Evolutionary conservation across 2,329 filamentous ascomycete species (phyloP).

Genomic region (Juglanconis oblonga): DNA sequence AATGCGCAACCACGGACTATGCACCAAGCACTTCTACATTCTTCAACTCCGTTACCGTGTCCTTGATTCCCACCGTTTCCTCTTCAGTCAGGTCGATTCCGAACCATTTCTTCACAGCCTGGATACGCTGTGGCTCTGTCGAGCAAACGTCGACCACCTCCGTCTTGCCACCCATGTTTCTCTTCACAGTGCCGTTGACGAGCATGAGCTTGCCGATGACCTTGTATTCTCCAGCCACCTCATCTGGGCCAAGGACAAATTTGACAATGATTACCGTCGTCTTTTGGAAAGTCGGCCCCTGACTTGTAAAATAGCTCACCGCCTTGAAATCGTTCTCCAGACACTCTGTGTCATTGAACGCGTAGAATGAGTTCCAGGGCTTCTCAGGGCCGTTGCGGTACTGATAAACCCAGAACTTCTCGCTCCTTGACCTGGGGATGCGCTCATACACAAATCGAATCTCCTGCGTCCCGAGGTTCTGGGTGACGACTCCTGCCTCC

Average conservation of each 20-base stretch:
- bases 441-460: slow-evolving; percentile 50
- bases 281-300: slow-evolving; percentile 49
- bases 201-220: slow-evolving; percentile 54
- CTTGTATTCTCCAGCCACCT: slow-evolving; percentile 36
- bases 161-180: slow-evolving; percentile 48
- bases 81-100: slow-evolving; percentile 47
- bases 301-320: slow-evolving; percentile 56
- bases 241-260: slow-evolving; percentile 45
- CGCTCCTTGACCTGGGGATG: slow-evolving; percentile 42
- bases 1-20: not conserved
- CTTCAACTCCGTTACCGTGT: slow-evolving; percentile 44
- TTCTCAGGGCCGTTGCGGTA: slow-evolving; percentile 45
- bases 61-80: slow-evolving; percentile 49
- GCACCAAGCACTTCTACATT: slow-evolving; percentile 12
- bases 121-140: slow-evolving; percentile 52
- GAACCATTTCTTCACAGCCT: slow-evolving; percentile 49
- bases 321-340: slow-evolving; percentile 57
- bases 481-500: slow-evolving; percentile 36
- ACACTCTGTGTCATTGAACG: slow-evolving; percentile 66
- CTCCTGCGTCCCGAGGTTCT: slow-evolving; percentile 53
- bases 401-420: slow-evolving; percentile 61
- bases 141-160: slow-evolving; percentile 42
- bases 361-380: slow-evolving; percentile 60
- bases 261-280: slow-evolving; percentile 49
- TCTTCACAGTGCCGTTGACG: slow-evolving; percentile 49